Conservation (phyloP, 371 early-diverging fungal genomes). For the Zychaea mexicana region DNA sequence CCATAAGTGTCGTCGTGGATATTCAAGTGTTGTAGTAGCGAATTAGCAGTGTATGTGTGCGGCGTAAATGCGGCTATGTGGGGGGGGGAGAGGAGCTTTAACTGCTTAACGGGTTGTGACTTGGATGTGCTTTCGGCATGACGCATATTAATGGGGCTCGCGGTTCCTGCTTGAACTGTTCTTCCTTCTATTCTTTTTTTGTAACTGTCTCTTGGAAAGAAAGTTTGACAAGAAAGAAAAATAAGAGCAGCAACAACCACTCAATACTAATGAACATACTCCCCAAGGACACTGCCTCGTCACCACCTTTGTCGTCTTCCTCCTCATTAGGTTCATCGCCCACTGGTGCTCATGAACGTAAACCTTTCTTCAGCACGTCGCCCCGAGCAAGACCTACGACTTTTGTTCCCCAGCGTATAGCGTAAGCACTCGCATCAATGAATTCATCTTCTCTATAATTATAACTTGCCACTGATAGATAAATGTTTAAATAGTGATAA, state of each 20-base stretch:
- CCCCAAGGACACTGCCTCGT: not conserved
- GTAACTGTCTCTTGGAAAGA: too few species aligned
- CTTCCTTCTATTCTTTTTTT: not conserved
- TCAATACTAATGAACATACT: not conserved
- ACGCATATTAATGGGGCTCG: not conserved
- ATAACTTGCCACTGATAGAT: too few species aligned
- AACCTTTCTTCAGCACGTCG: not conserved
- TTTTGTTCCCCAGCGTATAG: slow-evolving; percentile 8
- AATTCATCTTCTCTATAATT: not conserved
- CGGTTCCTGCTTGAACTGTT: not conserved
- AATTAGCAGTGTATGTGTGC: too few species aligned
- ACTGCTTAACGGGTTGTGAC: not conserved
- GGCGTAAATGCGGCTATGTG: not conserved
- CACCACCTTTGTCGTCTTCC: slow-evolving; percentile 5
- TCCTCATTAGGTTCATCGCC: slow-evolving; percentile 10
- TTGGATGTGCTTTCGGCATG: not conserved
- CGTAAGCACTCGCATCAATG: not conserved
- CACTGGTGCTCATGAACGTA: not conserved
- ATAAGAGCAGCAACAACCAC: not conserved
- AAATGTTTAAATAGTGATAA: not conserved
- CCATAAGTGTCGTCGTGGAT: not conserved
- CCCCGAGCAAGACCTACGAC: not conserved
- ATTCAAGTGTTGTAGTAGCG: too few species aligned
- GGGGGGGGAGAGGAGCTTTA: too few species aligned
- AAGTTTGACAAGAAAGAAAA: not conserved